phyloP scores from a whole-genome alignment of 2,329 filamentous ascomycete species.

The Fusarium marasasianum region DNA sequence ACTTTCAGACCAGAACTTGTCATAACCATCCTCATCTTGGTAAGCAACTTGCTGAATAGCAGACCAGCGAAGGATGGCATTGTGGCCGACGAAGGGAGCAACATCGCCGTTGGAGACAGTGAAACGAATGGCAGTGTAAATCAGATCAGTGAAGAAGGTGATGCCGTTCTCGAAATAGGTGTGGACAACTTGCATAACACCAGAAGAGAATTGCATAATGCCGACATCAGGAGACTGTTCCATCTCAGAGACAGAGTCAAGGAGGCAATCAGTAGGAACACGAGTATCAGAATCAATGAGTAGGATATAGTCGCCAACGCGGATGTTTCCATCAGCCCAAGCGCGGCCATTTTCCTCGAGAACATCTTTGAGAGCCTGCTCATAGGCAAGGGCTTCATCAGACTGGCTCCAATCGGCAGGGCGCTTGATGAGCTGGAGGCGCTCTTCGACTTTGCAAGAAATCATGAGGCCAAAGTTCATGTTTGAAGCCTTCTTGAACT shows the following conservation, averaged over 20 bases:
- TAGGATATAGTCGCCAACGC: constrained; percentile 81
- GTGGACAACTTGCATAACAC: constrained; percentile 81
- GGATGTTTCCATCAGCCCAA: constrained; percentile 87
- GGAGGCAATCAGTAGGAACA: constrained; percentile 78
- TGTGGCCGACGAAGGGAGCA: constrained; percentile 83
- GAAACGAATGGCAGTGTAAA: constrained; percentile 80
- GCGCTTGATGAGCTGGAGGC: constrained; percentile 66
- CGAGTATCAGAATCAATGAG: constrained; percentile 83
- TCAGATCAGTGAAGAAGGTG: constrained; percentile 77
- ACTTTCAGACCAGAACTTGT: constrained; percentile 84
- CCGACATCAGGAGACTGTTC: constrained; percentile 81
- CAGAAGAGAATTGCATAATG: constrained; percentile 80
- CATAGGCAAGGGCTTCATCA: constrained; percentile 74
- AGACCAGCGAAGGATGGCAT: constrained; percentile 78
- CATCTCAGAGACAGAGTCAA: constrained; percentile 85
- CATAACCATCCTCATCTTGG: constrained; percentile 73
- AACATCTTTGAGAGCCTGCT: constrained; percentile 70
- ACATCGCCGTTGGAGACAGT: constrained; percentile 82
- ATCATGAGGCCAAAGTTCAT: constrained; percentile 78
- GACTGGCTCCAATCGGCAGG: constrained; percentile 71
- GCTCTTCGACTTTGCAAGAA: constrained; percentile 76
- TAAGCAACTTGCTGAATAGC: constrained; percentile 80
- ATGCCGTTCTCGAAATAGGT: constrained; percentile 78
- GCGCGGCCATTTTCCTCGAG: constrained; percentile 75
- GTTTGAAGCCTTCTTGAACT: constrained; percentile 77